phyloP scores from a whole-genome alignment of 805 yeast genomes.

The Wickerhamomyces chambardii region DNA sequence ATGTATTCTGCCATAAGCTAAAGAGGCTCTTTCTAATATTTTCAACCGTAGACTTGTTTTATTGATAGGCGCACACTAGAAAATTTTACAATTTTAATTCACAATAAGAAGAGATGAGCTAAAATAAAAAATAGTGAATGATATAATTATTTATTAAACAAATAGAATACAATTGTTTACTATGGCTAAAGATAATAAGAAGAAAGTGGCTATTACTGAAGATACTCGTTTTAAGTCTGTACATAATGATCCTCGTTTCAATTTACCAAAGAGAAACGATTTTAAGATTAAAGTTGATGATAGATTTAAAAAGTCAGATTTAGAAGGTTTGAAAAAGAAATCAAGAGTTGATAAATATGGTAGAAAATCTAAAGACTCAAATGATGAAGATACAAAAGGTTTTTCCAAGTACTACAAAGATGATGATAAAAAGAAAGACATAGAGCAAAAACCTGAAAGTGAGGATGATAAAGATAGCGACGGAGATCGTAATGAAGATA shows the following conservation, averaged over 20 bases:
- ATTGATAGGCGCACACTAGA: too few relatives aligned
- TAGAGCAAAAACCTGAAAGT: conserved; percentile 5
- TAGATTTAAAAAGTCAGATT: conserved; percentile 61
- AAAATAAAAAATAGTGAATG: too few relatives aligned
- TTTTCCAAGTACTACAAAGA: conserved; percentile 58
- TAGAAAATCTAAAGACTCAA: conserved; percentile 43
- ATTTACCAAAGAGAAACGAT: conserved; percentile 58
- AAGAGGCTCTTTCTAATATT: too few relatives aligned
- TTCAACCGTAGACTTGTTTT: too few relatives aligned
- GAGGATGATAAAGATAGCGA: conserved; percentile 58
- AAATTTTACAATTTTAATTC: too few relatives aligned
- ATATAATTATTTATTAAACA: too few relatives aligned
- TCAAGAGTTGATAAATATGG: conserved; percentile 84
- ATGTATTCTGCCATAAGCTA: too few relatives aligned
- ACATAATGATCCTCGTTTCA: conserved; percentile 84
- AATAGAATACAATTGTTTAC: too few relatives aligned
- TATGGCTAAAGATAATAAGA: not conserved
- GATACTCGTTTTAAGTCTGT: conserved; percentile 78
- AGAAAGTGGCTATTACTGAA: conserved; percentile 22
- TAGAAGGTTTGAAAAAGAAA: conserved; percentile 46
- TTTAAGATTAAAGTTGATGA: conserved; percentile 75
- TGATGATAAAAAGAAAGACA: conserved; percentile 10
- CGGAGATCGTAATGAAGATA: conserved; percentile 6
- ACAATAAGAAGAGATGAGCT: not conserved
- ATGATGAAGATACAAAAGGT: conserved; percentile 34